These are phyloP conservation scores for Aspergillus nanangensis DNA, from an alignment of 495 filamentous ascomycete genomes.

Conservation along the genomic window DNA sequence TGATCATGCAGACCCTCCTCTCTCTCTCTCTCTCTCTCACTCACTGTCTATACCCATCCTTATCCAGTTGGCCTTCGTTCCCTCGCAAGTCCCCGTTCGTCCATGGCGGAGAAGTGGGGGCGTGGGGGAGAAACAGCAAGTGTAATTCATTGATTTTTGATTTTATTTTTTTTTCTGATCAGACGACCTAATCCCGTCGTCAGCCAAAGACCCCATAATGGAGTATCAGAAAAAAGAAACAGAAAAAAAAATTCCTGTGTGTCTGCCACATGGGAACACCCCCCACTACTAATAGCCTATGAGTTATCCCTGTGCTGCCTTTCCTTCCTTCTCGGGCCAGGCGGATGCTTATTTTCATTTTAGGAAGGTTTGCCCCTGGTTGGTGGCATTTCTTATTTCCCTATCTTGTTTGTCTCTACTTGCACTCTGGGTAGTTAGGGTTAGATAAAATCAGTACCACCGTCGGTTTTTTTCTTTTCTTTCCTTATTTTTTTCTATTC, in stretches of 20 bases:
- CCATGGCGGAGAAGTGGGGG: slow-evolving; percentile 26
- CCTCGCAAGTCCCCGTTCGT: slow-evolving; percentile 11
- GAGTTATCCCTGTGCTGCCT: neutral
- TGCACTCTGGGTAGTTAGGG: neutral
- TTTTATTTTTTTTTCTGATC: slow-evolving; percentile 32
- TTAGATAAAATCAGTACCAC: too few species aligned
- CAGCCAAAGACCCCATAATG: slow-evolving; percentile 16
- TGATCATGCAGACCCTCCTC: neutral
- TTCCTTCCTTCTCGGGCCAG: slow-evolving; percentile 3
- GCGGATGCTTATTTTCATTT: slow-evolving; percentile 3
- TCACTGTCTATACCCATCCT: neutral
- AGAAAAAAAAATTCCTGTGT: too few species aligned
- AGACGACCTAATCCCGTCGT: slow-evolving; percentile 33
- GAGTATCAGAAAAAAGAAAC: neutral
- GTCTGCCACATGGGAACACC: too few species aligned
- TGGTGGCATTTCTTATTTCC: neutral
- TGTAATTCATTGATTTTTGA: neutral
- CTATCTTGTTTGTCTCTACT: slow-evolving; percentile 5
- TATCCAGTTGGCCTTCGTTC: neutral
- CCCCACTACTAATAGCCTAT: too few species aligned
- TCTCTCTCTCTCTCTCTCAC: neutral
- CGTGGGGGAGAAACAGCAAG: slow-evolving; percentile 13
- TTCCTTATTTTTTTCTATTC: too few species aligned
- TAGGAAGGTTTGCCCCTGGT: slow-evolving; percentile 8
- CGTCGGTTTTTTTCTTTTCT: too few species aligned